Conservation (phyloP, 768 basidiomycete genomes). For the Podaxis sp. region DNA sequence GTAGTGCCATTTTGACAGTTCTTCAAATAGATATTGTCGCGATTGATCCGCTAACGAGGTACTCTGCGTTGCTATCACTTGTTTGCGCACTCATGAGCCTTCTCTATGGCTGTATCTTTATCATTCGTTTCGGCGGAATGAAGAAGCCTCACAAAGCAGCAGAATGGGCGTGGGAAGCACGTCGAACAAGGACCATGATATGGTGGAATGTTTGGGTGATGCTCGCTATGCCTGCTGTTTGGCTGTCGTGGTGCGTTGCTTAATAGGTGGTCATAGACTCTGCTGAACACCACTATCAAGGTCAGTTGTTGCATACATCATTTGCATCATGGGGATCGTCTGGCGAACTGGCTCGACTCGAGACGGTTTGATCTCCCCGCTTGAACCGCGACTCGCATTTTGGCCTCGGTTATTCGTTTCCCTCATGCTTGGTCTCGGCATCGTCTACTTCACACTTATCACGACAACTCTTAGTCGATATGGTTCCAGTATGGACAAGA, state of each 20-base stretch:
- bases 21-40: constrained; percentile 36
- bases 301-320: constrained; percentile 55
- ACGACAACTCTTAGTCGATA: constrained; percentile 51
- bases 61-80: constrained; percentile 52
- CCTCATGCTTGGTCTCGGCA: constrained; percentile 42
- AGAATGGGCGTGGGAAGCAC: constrained; percentile 61
- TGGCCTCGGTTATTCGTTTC: constrained; percentile 43
- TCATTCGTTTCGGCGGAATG: constrained; percentile 62
- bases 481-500: constrained; percentile 34
- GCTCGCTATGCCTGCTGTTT: constrained; percentile 58
- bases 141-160: constrained; percentile 58
- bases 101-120: constrained; percentile 61
- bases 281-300: constrained; percentile 18
- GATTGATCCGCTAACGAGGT: constrained; percentile 50
- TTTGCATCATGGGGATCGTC: constrained; percentile 54
- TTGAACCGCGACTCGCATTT: constrained; percentile 23
- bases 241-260: constrained; percentile 53
- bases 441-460: constrained; percentile 49
- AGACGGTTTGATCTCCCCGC: constrained; percentile 20
- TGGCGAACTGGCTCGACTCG: constrained; percentile 47
- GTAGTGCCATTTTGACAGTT: constrained; percentile 30
- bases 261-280: background rate
- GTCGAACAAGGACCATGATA: constrained; percentile 23
- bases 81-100: constrained; percentile 59
- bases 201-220: constrained; percentile 69